Base-by-base conservation (phyloP, 2,329 filamentous ascomycete genomes). In the Aspergillus latus region DNA sequence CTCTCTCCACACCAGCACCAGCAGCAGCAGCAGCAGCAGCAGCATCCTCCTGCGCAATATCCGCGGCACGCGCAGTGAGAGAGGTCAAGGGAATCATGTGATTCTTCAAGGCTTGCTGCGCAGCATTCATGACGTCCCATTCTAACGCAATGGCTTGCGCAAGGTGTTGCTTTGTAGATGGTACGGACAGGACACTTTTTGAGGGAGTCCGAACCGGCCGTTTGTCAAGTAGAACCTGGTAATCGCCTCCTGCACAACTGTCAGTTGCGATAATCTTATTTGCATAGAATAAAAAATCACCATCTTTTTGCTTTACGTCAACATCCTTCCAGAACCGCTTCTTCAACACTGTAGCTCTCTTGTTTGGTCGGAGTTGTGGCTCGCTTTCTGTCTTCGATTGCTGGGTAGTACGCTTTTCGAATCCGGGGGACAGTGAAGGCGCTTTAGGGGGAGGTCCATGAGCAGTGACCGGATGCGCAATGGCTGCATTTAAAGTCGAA, bases 241-340 rank as follows among this genome's bases (percentile, higher is more conserved):
- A 76, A 40, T 83, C 82, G 49, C 80, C 80, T 73, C 62, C 59
- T 57, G 32, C 11, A 28, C 13, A 30, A 47, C 11, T 4, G 40
- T 63, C 51, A 63, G 46, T 49, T 26, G 36, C 47, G 40, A 16
- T 29, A 26, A 43, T 15, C 16, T 3, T 15, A 28, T 6, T 15
- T 9, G 48, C 34, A 29, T 7, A 16, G 15, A 42, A n/a, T 9
- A 5, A 28, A 15, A 50, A 11, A 15, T 11, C 77, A 89, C 88
- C 87, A 61, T 86, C 78, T 8, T 82, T 81, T 68, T 88, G 84
- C 62, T 82, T 80, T 37, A 97, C 86, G 59, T 81, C 73, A 1
- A 94, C 90, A 69, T 94, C 84, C 73, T 88, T 90, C 93, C 93
- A 97, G 78, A 97, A 97, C 52, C 92, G 83, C 77, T 86, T 89